phyloP scores from a whole-genome alignment of 768 basidiomycete species.

The Sporobolomyces phaffii region DNA sequence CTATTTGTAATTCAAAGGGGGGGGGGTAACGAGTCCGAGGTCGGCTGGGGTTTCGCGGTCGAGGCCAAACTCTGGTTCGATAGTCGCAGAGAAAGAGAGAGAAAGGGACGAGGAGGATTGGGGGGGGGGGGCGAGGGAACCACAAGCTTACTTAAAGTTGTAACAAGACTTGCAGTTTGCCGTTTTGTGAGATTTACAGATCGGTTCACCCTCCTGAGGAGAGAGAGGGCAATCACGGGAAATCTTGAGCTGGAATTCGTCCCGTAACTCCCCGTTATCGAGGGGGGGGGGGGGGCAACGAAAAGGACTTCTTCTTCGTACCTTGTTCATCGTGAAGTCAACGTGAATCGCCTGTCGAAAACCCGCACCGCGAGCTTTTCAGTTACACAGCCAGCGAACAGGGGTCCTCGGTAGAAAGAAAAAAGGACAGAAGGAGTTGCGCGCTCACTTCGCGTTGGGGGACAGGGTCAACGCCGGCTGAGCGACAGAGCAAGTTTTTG shows the following conservation, averaged over 20 bases:
- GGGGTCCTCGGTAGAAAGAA: not conserved
- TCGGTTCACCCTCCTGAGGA: constrained; percentile 17
- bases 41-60: too few species aligned
- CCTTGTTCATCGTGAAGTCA: constrained; percentile 15
- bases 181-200: constrained; percentile 31
- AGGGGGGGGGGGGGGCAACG: too few species aligned
- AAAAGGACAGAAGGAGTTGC: not conserved
- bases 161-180: constrained; percentile 15
- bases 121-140: not conserved
- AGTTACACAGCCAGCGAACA: not conserved
- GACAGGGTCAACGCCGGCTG: constrained; percentile 14
- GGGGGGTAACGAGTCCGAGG: too few species aligned
- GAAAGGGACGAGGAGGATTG: not conserved
- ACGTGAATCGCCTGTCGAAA: not conserved
- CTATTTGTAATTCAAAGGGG: not conserved
- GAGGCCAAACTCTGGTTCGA: not conserved
- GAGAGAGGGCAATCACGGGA: not conserved
- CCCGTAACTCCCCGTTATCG: too few species aligned
- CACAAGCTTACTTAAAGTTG: constrained; percentile 3
- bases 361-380: too few species aligned
- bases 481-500: not conserved
- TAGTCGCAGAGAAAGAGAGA: not conserved
- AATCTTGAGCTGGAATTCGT: too few species aligned
- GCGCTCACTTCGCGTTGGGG: constrained; percentile 6
- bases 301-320: not conserved